Conservation (phyloP, 441 rosid genomes). For the Erodium moschatum region DNA sequence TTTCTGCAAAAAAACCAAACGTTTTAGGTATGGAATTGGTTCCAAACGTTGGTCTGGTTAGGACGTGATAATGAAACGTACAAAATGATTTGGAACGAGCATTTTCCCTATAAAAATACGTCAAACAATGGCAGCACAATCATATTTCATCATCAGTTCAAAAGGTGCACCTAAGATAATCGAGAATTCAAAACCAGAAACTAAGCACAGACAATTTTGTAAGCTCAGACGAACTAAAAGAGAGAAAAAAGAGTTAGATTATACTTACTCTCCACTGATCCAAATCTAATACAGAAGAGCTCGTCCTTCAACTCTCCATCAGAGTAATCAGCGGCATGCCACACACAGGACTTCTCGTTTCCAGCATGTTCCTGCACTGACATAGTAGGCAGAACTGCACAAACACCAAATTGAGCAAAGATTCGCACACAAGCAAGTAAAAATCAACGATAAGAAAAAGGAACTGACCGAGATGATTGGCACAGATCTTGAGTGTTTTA, state of each 20-base stretch:
- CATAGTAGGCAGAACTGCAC: not conserved
- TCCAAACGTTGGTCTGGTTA: too few species aligned
- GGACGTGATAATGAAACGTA: too few species aligned
- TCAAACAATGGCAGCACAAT: too few species aligned
- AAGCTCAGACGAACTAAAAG: not conserved
- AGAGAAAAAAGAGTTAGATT: not conserved
- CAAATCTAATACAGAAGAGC: slow-evolving; percentile 5
- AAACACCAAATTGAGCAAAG: not conserved
- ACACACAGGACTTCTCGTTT: not conserved
- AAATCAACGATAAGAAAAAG: not conserved
- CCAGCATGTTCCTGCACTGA: slow-evolving; percentile 1
- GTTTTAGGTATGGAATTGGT: too few species aligned
- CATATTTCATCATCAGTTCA: too few species aligned
- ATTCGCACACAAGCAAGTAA: not conserved
- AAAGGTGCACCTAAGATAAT: too few species aligned
- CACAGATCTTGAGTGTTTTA: slow-evolving; percentile 84
- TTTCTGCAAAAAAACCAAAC: too few species aligned
- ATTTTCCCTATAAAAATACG: too few species aligned
- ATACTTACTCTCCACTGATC: not conserved
- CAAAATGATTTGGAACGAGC: too few species aligned
- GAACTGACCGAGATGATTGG: slow-evolving; percentile 67
- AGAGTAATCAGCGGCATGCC: slow-evolving; percentile 4
- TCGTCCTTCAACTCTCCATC: slow-evolving; percentile 3
- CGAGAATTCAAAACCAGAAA: too few species aligned
- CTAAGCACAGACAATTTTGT: too few species aligned